Conservation (phyloP, 345 rosid genomes). For the Microcos paniculata region DNA sequence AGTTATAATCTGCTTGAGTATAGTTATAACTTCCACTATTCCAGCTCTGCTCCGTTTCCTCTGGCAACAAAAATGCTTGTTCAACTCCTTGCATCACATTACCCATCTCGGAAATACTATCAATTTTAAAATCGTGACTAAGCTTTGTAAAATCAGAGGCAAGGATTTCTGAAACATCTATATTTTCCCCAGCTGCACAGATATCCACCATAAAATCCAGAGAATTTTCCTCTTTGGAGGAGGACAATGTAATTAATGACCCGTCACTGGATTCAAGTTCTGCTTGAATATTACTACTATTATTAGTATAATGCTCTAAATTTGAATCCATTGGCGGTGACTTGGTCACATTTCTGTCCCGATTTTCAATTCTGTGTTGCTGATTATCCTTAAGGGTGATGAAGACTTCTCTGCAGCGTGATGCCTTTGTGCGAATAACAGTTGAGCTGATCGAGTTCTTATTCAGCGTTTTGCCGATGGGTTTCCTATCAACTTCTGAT, state of each 20-base stretch:
- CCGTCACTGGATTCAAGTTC: constrained; percentile 2
- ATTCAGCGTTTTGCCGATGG: neutral
- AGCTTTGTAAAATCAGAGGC: neutral
- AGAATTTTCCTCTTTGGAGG: neutral
- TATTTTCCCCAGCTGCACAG: neutral
- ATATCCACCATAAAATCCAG: neutral
- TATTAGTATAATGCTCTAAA: neutral
- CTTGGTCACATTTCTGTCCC: neutral
- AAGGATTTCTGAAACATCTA: constrained; percentile 7
- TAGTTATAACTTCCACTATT: neutral
- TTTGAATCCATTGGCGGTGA: neutral
- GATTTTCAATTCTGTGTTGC: neutral
- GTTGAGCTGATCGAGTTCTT: neutral
- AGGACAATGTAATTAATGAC: neutral
- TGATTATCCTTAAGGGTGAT: neutral
- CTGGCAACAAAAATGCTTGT: neutral
- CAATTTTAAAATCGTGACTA: neutral
- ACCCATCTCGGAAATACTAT: neutral
- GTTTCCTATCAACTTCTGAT: neutral
- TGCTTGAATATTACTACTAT: neutral
- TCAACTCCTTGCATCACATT: neutral
- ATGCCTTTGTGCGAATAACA: neutral
- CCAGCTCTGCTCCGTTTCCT: constrained; percentile 5
- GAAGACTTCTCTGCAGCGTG: neutral
- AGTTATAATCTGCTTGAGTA: neutral